A percentile compares a stretch with the other conserved stretches of the same genome.
Evolutionary conservation across 2,329 filamentous ascomycete species (phyloP).

Genomic region (Colletotrichum camelliae): DNA sequence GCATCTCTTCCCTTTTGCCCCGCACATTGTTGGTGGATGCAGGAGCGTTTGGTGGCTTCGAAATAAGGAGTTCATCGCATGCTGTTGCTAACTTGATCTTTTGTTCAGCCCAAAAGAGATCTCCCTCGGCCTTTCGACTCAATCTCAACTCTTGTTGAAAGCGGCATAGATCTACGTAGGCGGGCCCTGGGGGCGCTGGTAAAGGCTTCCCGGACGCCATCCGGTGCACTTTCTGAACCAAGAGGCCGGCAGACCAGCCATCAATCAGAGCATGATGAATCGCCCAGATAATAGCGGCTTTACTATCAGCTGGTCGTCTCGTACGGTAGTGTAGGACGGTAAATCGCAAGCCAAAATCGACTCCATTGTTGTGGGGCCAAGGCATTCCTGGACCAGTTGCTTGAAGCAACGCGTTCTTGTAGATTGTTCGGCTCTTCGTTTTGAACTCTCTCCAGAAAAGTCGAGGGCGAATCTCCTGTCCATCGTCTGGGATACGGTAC

Average conservation of each 20-base stretch:
- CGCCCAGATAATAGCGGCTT: neutral
- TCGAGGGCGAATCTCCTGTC: neutral
- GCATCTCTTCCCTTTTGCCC: neutral
- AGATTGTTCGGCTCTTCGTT: neutral
- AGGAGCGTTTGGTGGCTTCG: neutral
- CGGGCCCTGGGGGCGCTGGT: neutral
- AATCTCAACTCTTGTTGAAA: neutral
- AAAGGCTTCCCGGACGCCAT: neutral
- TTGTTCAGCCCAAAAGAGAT: neutral
- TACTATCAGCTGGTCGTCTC: neutral
- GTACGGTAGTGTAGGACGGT: neutral
- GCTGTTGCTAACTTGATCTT: neutral
- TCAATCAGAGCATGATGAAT: neutral
- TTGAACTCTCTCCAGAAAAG: neutral
- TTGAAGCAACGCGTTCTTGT: neutral
- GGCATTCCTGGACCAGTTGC: neutral
- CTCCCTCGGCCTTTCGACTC: neutral
- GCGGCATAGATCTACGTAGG: neutral
- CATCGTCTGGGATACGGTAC: neutral
- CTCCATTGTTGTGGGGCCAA: neutral
- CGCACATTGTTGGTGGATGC: neutral
- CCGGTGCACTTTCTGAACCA: neutral
- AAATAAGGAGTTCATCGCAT: neutral
- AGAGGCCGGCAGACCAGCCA: neutral
- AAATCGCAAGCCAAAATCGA: neutral